Evolutionary conservation across 75 land plant species (phyloP).

Genomic region (Pinus tabuliformis): DNA sequence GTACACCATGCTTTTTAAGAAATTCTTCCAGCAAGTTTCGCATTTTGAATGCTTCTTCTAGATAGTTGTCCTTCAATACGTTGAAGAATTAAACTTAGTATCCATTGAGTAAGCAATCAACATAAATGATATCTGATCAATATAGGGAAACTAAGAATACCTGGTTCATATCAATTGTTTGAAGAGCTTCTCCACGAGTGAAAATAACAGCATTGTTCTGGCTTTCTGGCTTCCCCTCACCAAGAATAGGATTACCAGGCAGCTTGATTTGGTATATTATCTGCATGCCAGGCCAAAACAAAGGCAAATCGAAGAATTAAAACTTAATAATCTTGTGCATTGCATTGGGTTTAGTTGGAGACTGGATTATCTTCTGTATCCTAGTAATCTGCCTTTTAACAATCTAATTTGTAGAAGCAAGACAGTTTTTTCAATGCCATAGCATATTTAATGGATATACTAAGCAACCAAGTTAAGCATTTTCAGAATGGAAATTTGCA

Average conservation of each 20-base stretch:
- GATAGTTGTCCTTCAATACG: constrained; percentile 65
- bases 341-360: neutral
- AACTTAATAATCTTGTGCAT: neutral
- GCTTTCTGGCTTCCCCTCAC: constrained; percentile 95
- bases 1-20: constrained; percentile 37
- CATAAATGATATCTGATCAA: neutral
- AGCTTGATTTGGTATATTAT: constrained; percentile 85
- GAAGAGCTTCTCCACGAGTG: constrained; percentile 88
- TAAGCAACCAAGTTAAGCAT: neutral
- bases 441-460: neutral
- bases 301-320: neutral
- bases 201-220: constrained; percentile 91
- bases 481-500: too few relatives aligned
- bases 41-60: constrained; percentile 91
- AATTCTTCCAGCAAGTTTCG: constrained; percentile 89
- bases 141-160: constrained; percentile 18
- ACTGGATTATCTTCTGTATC: neutral
- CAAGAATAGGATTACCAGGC: constrained; percentile 71
- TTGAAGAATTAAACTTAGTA: neutral
- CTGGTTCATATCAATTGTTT: constrained; percentile 94
- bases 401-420: neutral
- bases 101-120: neutral
- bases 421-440: neutral
- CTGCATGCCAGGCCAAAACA: constrained; percentile 13
- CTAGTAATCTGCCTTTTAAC: neutral